Evolutionary conservation across 2,329 filamentous ascomycete genomes (phyloP).

Genomic region (Truncatella angustata): DNA sequence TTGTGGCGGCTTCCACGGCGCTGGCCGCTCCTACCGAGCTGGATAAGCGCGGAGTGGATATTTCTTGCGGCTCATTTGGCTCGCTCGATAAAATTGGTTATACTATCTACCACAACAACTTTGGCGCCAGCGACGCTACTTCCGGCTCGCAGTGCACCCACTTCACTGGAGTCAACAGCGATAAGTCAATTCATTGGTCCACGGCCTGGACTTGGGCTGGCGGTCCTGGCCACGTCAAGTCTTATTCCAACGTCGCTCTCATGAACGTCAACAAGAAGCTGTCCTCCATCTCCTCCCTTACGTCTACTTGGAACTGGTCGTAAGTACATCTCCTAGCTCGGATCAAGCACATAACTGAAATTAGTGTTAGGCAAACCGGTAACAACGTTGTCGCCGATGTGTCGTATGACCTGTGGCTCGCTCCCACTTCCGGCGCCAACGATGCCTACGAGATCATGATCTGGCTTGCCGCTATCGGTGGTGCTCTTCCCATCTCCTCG

Average conservation of each 20-base stretch:
- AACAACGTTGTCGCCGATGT: background rate
- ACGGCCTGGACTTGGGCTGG: slow-evolving; percentile 40
- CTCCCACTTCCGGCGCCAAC: background rate
- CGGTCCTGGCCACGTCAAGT: slow-evolving; percentile 37
- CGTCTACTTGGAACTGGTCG: slow-evolving; percentile 31
- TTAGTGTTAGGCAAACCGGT: background rate
- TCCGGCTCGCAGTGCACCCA: slow-evolving; percentile 42
- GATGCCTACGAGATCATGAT: slow-evolving; percentile 1
- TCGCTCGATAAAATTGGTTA: slow-evolving; percentile 36
- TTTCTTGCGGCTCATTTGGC: slow-evolving; percentile 37
- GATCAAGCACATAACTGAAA: background rate
- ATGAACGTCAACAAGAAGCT: slow-evolving; percentile 30
- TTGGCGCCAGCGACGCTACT: slow-evolving; percentile 37
- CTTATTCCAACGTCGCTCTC: slow-evolving; percentile 40
- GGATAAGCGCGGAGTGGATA: slow-evolving; percentile 30
- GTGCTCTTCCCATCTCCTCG: slow-evolving; percentile 24
- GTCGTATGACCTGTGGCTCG: background rate
- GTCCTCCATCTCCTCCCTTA: slow-evolving; percentile 30
- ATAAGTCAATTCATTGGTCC: slow-evolving; percentile 34
- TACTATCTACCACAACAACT: slow-evolving; percentile 53
- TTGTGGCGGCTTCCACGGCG: slow-evolving; percentile 23
- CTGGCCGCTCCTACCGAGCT: slow-evolving; percentile 22
- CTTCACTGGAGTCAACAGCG: slow-evolving; percentile 32
- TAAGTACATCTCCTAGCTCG: slow-evolving; percentile 15
- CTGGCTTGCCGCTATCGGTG: slow-evolving; percentile 5